Evolutionary conservation across 352 stramenopile species (phyloP), one percentile per base, ranked within the genome.

Genomic region (Phytopythium helicoides): DNA sequence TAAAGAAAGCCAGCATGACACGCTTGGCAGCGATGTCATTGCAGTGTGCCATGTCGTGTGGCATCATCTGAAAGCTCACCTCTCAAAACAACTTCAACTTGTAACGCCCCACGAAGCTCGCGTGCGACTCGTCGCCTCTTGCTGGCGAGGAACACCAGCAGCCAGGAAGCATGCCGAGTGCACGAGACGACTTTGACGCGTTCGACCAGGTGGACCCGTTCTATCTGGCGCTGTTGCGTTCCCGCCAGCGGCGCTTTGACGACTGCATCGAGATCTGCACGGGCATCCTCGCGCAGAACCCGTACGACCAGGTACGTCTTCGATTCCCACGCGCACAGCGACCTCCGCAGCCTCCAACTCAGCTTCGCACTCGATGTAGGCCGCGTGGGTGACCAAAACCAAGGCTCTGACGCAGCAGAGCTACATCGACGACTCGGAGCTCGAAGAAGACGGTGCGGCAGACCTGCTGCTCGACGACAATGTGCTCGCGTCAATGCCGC

Each of bases 391-490:
- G 44, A 86, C 90, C 57, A 97, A 97, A 73, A 92, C 81, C 33
- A 81, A 87, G 46, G 88, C 88, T 22, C 62, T 98, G 47, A 97
- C 86, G 3, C 75, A 83, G 57, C 70, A 96, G 57, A 92, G 86
- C 52, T 97, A 77, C 68, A 79, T 98, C 33, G 92, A 98, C 66
- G 92, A 98, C 65, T 96, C 88, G 45, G 90, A 97, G 57, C 78
- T 97, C 44, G 88, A 97, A 54, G 89, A 96, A 37, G 80, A 96
- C 61, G 90, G 90, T 51, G 84, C 91, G 1, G 89, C 87, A 0
- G 91, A 98, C 41, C 50, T 97, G 48, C 71, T 97, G n/a, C 74
- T 97, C 65, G 91, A 97, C 57, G 91, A 97, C 60, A 96, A 97
- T 64, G 90, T 86, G 52, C 91, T 95, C 52, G 87, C 90, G 11